Percentiles rank a stretch among this genome's conserved stretches.
These are phyloP conservation scores for Ceratocystis albifundus DNA, from an alignment of 2,329 filamentous ascomycete species.

Conservation along the genomic window DNA sequence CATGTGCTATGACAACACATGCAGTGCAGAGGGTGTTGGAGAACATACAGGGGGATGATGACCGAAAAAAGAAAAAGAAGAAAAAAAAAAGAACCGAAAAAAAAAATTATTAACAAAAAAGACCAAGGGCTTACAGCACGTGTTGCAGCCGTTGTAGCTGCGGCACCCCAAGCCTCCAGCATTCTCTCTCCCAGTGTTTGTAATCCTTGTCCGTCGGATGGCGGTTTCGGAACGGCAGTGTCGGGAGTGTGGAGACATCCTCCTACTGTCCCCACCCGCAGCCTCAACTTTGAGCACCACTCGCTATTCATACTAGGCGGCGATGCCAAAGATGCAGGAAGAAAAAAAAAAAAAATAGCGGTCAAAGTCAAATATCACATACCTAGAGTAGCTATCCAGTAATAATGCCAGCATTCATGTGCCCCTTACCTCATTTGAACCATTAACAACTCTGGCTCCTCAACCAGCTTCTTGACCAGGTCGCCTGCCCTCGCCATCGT, in stretches of 20 bases:
- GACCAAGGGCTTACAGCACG: no score
- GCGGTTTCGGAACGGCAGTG: neutral
- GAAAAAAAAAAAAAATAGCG: neutral
- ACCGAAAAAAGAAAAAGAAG: neutral
- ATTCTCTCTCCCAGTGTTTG: neutral
- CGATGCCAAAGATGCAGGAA: neutral
- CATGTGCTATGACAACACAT: slow-evolving; percentile 11
- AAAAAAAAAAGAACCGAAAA: no score
- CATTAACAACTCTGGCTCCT: slow-evolving; percentile 79
- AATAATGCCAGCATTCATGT: neutral
- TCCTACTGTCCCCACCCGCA: neutral
- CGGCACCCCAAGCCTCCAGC: neutral
- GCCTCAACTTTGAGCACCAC: neutral
- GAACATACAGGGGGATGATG: neutral
- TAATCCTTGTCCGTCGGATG: neutral
- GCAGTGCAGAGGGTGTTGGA: slow-evolving; percentile 4
- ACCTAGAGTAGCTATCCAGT: neutral
- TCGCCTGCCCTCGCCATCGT: slow-evolving; percentile 88
- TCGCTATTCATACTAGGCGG: neutral
- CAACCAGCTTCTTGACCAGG: slow-evolving; percentile 62
- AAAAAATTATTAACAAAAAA: no score
- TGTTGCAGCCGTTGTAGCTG: no score
- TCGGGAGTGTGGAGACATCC: neutral
- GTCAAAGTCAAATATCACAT: neutral
- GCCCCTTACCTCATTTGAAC: slow-evolving; percentile 56